Base-by-base conservation (phyloP, 179 eudicot genomes). In the Beta macrorhiza region DNA sequence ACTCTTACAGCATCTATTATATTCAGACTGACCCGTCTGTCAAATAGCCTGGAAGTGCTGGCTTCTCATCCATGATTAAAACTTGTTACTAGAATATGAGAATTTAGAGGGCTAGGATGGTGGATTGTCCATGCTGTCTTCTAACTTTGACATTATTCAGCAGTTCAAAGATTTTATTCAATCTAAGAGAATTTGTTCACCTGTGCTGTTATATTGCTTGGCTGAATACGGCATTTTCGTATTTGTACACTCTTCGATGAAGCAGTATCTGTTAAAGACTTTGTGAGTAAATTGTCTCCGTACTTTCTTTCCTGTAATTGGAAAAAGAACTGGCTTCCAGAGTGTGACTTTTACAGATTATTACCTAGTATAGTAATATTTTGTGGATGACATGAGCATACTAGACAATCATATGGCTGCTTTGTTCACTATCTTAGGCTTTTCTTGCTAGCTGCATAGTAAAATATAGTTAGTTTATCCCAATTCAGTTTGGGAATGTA, bases 141-240 rank as follows among this genome's bases (percentile, higher is more conserved):
- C 47, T 65, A 72, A 44, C 70, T 73, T 71, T 47, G 25, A 53
- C 47, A 79, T 20, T 51, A 52, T 10, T 32, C 72, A 51, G 55
- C 51, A 75, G 7, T 67, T 52, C 57, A 22, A 73, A 9, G 44
- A 29, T n/a, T 5, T 22, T 52, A 32, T 22, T 71, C 37, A 7
- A n/a, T 73, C 19, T 73, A 53, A 25, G 57, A 53, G n/a, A 25
- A 13, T 29, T 5, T 73, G 25, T 55, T 73, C 56, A 29, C 25
- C 49, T 5, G 12, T 74, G 49, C 45, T 74, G 63, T 25, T 74
- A 29, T 55, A 17, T 14, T 72, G 67, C 13, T 69, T 69, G 57
- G 69, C 57, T 14, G 56, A 55, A 79, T 44, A 56, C 10, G 44
- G 29, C 25, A 16, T 11, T 22, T 73, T 16, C 15, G 56, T 57